These are phyloP conservation scores for Dioszegia aurantiaca DNA, from an alignment of 768 basidiomycete species.

Conservation along the genomic window DNA sequence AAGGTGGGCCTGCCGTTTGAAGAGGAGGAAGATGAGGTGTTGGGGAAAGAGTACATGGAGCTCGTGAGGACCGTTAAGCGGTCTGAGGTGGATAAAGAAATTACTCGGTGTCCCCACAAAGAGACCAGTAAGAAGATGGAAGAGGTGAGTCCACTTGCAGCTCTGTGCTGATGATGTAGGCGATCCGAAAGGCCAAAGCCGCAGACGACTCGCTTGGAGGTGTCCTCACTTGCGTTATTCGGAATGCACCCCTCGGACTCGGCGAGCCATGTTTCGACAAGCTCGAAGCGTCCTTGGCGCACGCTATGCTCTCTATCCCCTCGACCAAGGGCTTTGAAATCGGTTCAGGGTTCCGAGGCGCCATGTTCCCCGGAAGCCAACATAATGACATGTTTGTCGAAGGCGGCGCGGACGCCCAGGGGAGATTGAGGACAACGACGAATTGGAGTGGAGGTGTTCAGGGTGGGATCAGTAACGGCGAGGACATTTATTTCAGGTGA, in stretches of 20 bases:
- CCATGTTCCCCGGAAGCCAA: constrained; percentile 83
- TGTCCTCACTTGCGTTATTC: constrained; percentile 94
- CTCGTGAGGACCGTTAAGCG: constrained; percentile 77
- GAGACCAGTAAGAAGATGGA: constrained; percentile 90
- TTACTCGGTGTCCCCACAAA: constrained; percentile 83
- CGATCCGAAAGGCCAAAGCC: constrained; percentile 89
- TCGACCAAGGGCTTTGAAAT: constrained; percentile 98
- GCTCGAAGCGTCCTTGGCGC: constrained; percentile 89
- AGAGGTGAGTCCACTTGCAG: constrained; percentile 58
- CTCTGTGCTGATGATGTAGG: constrained; percentile 56
- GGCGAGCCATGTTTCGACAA: constrained; percentile 99
- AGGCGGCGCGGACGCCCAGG: constrained; percentile 54
- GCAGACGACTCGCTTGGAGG: constrained; percentile 92
- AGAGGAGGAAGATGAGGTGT: constrained; percentile 70
- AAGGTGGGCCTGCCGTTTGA: constrained; percentile 71
- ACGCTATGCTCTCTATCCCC: constrained; percentile 98
- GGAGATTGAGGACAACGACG: constrained; percentile 70
- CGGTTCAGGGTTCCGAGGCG: constrained; percentile 92
- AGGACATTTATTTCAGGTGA: constrained; percentile 94
- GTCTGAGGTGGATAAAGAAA: constrained; percentile 79
- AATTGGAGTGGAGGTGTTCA: constrained; percentile 98
- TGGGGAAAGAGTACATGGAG: constrained; percentile 71
- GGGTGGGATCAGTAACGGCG: constrained; percentile 95
- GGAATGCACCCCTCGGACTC: constrained; percentile 81
- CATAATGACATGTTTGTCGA: constrained; percentile 91